phyloP scores from a whole-genome alignment of 805 yeast genomes.

The Maudiozyma turicensis region DNA sequence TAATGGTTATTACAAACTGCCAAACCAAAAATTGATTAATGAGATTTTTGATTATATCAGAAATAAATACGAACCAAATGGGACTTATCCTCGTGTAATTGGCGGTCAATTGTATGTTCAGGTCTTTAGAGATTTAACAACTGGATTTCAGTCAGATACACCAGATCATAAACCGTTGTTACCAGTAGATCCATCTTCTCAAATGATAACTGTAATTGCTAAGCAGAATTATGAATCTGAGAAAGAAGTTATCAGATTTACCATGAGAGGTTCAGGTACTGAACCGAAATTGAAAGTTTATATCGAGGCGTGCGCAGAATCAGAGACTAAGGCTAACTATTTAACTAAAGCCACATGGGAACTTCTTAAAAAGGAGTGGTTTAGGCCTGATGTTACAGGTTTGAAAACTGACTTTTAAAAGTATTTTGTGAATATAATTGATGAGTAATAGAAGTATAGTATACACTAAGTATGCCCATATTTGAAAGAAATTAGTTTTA shows the following conservation, averaged over 20 bases:
- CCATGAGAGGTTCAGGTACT: constrained; percentile 92
- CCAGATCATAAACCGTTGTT: constrained; percentile 46
- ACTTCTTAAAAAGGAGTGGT: constrained; percentile 51
- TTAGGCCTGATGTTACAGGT: constrained; percentile 47
- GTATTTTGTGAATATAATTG: neutral
- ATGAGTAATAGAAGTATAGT: neutral
- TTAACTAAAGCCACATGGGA: constrained; percentile 64
- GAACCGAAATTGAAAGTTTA: constrained; percentile 92
- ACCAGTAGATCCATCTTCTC: constrained; percentile 64
- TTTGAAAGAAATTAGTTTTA: neutral
- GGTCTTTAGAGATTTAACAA: constrained; percentile 76
- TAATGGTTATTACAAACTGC: constrained; percentile 75
- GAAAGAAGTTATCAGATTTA: constrained; percentile 48
- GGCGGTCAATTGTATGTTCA: constrained; percentile 47
- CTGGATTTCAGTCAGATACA: constrained; percentile 70
- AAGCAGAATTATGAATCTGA: constrained; percentile 13
- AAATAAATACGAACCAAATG: constrained; percentile 16
- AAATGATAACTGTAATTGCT: constrained; percentile 73
- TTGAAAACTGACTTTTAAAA: constrained; percentile 17
- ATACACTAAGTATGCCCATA: neutral
- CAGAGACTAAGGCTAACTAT: constrained; percentile 37
- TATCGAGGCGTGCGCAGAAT: constrained; percentile 59
- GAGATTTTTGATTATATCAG: constrained; percentile 50
- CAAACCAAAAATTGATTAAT: constrained; percentile 42
- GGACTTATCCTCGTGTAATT: constrained; percentile 36